These are phyloP conservation scores for Striga hermonthica DNA, from an alignment of 305 asterid genomes.

Conservation along the genomic window DNA sequence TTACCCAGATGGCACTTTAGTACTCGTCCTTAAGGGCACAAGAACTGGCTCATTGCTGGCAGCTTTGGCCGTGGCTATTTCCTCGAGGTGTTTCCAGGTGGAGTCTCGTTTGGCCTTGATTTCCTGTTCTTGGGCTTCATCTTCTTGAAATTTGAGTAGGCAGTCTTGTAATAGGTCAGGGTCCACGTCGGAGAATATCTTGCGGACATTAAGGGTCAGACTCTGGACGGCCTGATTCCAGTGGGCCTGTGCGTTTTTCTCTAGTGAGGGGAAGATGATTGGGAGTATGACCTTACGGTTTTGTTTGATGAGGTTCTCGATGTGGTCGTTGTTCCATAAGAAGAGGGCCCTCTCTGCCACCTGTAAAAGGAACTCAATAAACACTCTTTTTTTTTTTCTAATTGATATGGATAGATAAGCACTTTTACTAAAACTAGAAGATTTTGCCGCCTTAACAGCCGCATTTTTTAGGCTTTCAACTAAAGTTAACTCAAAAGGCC, in stretches of 20 bases:
- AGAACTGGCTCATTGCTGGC: slow-evolving; percentile 50
- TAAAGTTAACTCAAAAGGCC: no score
- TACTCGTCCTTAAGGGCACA: slow-evolving; percentile 18
- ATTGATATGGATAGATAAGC: no score
- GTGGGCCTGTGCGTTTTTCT: slow-evolving; percentile 64
- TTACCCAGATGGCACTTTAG: no score
- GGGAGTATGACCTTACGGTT: slow-evolving; percentile 68
- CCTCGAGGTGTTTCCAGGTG: slow-evolving; percentile 76
- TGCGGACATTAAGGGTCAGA: slow-evolving; percentile 67
- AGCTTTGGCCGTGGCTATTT: slow-evolving; percentile 56
- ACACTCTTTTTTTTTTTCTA: no score
- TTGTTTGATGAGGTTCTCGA: slow-evolving; percentile 68
- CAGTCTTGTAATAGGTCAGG: slow-evolving; percentile 75
- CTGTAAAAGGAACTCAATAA: slow-evolving; percentile 40
- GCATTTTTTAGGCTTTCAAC: no score
- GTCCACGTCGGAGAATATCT: slow-evolving; percentile 67
- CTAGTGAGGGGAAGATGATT: slow-evolving; percentile 67
- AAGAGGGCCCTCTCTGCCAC: slow-evolving; percentile 87
- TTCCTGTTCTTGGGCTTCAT: slow-evolving; percentile 52
- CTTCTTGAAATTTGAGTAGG: slow-evolving; percentile 59
- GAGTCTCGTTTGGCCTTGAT: slow-evolving; percentile 53
- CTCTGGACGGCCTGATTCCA: slow-evolving; percentile 86
- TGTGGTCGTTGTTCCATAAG: slow-evolving; percentile 79
- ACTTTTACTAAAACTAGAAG: no score
- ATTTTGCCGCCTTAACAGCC: no score